phyloP scores from a whole-genome alignment of 306 rosid species.

The Ziziphus jujuba region DNA sequence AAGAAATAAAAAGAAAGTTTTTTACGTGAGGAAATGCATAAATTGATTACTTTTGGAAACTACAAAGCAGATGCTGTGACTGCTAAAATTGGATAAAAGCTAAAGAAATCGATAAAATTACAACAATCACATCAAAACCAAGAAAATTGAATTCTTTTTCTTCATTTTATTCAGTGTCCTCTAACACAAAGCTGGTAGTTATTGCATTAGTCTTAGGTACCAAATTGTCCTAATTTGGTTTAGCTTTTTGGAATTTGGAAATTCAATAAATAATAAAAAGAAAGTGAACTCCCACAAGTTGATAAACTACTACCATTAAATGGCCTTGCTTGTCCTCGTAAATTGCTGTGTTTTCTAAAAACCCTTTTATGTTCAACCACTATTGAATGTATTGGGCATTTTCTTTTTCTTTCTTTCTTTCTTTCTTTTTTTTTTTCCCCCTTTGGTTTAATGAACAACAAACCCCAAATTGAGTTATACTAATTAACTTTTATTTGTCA shows the following conservation, averaged over 20 bases:
- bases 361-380: constrained; percentile 26
- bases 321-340: neutral
- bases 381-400: constrained; percentile 11
- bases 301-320: constrained; percentile 30
- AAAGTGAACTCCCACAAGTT: neutral
- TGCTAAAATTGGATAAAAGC: too few relatives aligned
- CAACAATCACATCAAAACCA: neutral
- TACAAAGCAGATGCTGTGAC: too few relatives aligned
- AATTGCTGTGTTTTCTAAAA: constrained; percentile 1
- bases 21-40: too few relatives aligned
- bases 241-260: constrained; percentile 17
- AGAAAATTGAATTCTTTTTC: neutral
- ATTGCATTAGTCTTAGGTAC: neutral
- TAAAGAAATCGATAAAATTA: neutral
- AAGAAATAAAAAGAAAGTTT: too few relatives aligned
- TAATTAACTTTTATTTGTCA: too few relatives aligned
- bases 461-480: neutral
- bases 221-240: constrained; percentile 2
- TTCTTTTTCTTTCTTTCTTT: too few relatives aligned
- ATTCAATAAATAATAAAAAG: neutral
- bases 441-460: neutral
- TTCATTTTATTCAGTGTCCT: neutral
- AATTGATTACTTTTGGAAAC: too few relatives aligned
- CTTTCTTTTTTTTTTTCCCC: too few relatives aligned
- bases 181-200: neutral